Conservation (phyloP, 2,329 filamentous ascomycete species). For the Dryadomyces quercivorus region DNA sequence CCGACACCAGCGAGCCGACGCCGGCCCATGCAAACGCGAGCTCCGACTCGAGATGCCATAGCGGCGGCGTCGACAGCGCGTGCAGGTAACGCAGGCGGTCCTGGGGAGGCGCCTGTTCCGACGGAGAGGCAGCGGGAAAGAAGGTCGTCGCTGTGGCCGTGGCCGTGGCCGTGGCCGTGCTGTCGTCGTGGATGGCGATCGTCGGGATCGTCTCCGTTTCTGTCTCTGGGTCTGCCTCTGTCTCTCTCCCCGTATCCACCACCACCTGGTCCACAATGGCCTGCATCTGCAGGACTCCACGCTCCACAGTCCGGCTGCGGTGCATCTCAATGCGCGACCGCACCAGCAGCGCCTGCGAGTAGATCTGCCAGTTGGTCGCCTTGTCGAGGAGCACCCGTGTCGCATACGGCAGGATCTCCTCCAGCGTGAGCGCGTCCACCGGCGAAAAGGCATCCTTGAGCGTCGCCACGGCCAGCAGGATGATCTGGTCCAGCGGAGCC, state of each 20-base stretch:
- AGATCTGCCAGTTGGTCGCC: constrained; percentile 94
- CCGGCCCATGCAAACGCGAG: constrained; percentile 86
- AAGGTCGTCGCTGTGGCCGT: constrained; percentile 55
- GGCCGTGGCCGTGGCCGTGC: constrained; percentile 18
- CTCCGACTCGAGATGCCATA: constrained; percentile 92
- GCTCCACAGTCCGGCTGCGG: constrained; percentile 73
- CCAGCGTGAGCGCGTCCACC: constrained; percentile 72
- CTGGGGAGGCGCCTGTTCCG: constrained; percentile 65
- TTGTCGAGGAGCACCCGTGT: constrained; percentile 78
- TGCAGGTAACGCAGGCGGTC: constrained; percentile 77
- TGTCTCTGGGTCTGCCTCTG: background rate
- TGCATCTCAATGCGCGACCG: constrained; percentile 84
- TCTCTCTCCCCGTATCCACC: constrained; percentile 1
- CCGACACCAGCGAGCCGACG: constrained; percentile 76
- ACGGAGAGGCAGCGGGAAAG: constrained; percentile 60
- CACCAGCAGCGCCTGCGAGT: constrained; percentile 84
- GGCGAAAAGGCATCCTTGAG: constrained; percentile 82
- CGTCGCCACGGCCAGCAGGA: constrained; percentile 75
- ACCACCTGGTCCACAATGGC: constrained; percentile 92
- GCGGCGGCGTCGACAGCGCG: constrained; percentile 67
- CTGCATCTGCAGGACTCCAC: constrained; percentile 84
- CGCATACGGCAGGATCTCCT: constrained; percentile 87
- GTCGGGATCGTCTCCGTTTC: constrained; percentile 25
- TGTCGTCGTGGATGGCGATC: constrained; percentile 27
- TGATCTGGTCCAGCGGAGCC: constrained; percentile 75